Percentiles rank a stretch among this genome's conserved stretches.
These are phyloP conservation scores for Pseudomassariella vexata DNA, from an alignment of 2,329 filamentous ascomycete species.

Conservation along the genomic window DNA sequence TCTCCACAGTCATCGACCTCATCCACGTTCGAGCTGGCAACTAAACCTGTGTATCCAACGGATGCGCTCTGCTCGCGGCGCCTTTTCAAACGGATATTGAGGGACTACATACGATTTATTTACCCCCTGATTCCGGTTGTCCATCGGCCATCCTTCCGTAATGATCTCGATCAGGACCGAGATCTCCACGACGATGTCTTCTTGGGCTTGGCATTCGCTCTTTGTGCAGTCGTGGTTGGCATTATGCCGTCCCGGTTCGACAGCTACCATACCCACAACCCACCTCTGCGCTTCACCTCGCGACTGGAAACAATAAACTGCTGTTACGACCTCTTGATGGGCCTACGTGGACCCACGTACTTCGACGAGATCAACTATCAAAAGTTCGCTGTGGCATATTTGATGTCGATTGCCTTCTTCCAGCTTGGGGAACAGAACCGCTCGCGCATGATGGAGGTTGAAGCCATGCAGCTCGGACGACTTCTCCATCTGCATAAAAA, in stretches of 20 bases:
- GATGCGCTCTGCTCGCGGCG: conserved; percentile 1
- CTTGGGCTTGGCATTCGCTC: neutral
- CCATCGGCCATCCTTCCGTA: neutral
- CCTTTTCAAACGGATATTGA: neutral
- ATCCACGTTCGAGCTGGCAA: too few species aligned
- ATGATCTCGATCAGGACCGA: neutral
- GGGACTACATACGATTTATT: conserved; percentile 1
- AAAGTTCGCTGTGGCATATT: conserved; percentile 1
- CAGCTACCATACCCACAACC: neutral
- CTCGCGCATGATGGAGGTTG: conserved; percentile 1
- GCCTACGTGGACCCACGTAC: neutral
- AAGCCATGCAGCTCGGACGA: conserved; percentile 1
- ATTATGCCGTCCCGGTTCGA: conserved; percentile 1
- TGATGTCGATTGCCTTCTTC: conserved; percentile 1
- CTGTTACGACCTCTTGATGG: conserved; percentile 1
- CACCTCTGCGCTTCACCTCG: neutral
- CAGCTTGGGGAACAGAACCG: conserved; percentile 4
- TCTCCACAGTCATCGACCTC: too few species aligned
- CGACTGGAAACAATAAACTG: neutral
- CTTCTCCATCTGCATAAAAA: conserved; percentile 2
- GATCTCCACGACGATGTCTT: conserved; percentile 1
- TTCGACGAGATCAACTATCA: conserved; percentile 3
- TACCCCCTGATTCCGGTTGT: conserved; percentile 2
- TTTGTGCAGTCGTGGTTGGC: conserved; percentile 1
- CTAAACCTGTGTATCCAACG: neutral